phyloP scores from a whole-genome alignment of 306 rosid genomes.

The Spatholobus suberectus region DNA sequence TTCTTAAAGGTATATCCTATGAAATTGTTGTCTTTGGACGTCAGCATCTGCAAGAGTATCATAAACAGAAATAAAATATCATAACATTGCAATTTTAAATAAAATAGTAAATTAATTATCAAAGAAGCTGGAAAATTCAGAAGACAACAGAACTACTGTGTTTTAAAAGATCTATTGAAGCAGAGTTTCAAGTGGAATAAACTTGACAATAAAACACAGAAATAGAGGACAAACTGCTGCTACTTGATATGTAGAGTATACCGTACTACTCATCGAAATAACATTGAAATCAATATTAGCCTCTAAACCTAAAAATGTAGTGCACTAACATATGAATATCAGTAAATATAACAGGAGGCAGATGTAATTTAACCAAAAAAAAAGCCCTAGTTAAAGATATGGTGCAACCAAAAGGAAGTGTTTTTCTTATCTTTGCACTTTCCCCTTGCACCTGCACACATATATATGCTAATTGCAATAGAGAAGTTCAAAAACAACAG shows the following conservation, averaged over 20 bases:
- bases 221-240: conserved; percentile 6
- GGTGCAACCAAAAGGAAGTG: not conserved
- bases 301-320: conserved; percentile 5
- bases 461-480: not conserved
- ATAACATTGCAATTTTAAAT: not conserved
- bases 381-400: not conserved
- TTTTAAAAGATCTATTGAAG: conserved; percentile 3
- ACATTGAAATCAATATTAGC: not conserved
- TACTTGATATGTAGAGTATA: not conserved
- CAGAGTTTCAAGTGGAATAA: conserved; percentile 28
- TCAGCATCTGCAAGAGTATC: conserved; percentile 77
- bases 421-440: not conserved
- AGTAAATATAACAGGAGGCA: conserved; percentile 9
- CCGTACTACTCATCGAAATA: not conserved
- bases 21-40: conserved; percentile 95
- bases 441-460: not conserved
- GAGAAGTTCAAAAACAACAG: not conserved
- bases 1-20: conserved; percentile 94
- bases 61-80: conserved; percentile 17
- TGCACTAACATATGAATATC: conserved; percentile 7
- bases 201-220: conserved; percentile 14
- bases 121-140: conserved; percentile 4
- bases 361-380: not conserved
- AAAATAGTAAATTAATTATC: not conserved
- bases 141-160: conserved; percentile 1